A percentile compares a stretch with the other conserved stretches of the same genome.
These are phyloP conservation scores for Alnus glutinosa DNA, from an alignment of 306 rosid genomes.

Conservation along the genomic window DNA sequence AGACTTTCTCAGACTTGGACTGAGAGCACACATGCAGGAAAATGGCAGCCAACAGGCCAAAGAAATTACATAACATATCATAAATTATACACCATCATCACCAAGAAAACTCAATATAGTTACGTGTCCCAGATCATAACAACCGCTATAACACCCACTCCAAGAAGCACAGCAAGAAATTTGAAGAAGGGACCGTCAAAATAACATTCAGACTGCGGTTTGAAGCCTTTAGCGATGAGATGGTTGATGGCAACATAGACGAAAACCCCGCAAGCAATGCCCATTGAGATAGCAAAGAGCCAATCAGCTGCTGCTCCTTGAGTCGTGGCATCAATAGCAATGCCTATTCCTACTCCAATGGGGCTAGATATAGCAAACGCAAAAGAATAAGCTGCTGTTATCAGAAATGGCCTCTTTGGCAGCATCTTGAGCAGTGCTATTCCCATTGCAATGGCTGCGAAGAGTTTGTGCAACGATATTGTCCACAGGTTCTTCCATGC, in stretches of 20 bases:
- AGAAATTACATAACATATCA: neutral
- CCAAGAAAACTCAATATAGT: neutral
- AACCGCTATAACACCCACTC: constrained; percentile 62
- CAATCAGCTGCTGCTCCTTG: constrained; percentile 68
- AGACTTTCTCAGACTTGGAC: neutral
- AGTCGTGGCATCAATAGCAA: constrained; percentile 69
- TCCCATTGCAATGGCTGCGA: constrained; percentile 85
- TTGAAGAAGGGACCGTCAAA: constrained; percentile 56
- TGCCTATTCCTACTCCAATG: constrained; percentile 75
- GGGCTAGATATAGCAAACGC: constrained; percentile 80
- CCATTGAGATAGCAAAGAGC: constrained; percentile 75
- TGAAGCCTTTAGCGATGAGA: constrained; percentile 70
- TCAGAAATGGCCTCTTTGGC: constrained; percentile 61
- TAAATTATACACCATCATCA: neutral
- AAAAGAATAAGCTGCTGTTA: constrained; percentile 50
- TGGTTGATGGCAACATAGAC: constrained; percentile 79
- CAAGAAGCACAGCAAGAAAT: constrained; percentile 68
- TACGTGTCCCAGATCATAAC: constrained; percentile 71
- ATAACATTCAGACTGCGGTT: constrained; percentile 31
- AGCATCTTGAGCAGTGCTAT: constrained; percentile 70
- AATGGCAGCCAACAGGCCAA: neutral
- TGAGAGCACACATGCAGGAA: neutral
- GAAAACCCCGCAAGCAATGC: constrained; percentile 74
- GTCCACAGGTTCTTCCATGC: constrained; percentile 91
- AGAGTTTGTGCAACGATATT: constrained; percentile 74